Base-by-base conservation (phyloP, 495 filamentous ascomycete genomes). In the Penicillium ucsense region DNA sequence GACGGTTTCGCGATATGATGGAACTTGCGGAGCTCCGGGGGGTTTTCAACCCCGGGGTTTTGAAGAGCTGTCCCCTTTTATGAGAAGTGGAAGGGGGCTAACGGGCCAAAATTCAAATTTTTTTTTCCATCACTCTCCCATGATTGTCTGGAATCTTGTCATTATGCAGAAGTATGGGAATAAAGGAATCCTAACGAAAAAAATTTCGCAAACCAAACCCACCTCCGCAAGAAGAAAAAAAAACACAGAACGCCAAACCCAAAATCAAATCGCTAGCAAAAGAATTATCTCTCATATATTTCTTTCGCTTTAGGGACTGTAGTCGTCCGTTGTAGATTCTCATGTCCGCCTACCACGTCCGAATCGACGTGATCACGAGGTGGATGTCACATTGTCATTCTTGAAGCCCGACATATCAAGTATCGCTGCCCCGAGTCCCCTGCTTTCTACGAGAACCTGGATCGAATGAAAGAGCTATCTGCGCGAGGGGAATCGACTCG, bases 141-240 rank as follows among this genome's bases (percentile, higher is more conserved):
- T 62, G 57, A 57, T 62, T 20, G 1, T 62, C 56, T 54, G 55
- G 53, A 52, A 55, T 40, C 48, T 35, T 44, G 39, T 61, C 20
- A 20, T 57, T 61, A 59, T 62, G 56, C 59, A 60, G 52, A 63
- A 57, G 59, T 55, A 59, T 58, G 55, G 57, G 54, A 60, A 58
- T 49, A 56, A 56, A 51, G 49, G 50, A 61, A 56, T 53, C 42
- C 42, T 20, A 20, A 47, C 38, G 47, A 54, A 56, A 56, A 57
- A 20, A 20, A 20, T 20, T 53, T 43, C 45, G 40, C 47, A 47
- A 55, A 45, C 43, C 55, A 49, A 20, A 2, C 20, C 20, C 20
- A 20, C 1, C 20, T 20, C 44, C 46, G 47, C 46, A 52, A 55
- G 48, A 52, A 51, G 37, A 27, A 34, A 27, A 34, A 27, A 20